Evolutionary conservation across 352 stramenopile species (phyloP).

Genomic region (Plasmopara muralis): DNA sequence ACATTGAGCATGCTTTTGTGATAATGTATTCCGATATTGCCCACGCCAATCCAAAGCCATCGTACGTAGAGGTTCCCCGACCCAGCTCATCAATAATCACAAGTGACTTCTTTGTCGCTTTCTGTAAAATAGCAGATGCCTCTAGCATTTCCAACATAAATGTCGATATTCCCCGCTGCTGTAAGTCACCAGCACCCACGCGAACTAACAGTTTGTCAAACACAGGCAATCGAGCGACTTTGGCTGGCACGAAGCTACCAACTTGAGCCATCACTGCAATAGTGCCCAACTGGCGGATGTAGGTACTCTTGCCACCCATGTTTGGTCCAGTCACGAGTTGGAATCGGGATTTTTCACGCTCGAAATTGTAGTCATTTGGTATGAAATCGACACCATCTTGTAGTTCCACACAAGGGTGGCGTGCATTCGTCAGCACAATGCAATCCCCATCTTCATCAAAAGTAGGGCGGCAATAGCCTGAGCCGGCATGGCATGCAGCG

Average conservation of each 20-base stretch:
- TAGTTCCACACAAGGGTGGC: slow-evolving; percentile 98
- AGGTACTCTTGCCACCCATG: slow-evolving; percentile 98
- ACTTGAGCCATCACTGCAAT: slow-evolving; percentile 96
- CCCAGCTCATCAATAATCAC: slow-evolving; percentile 99
- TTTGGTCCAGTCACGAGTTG: slow-evolving; percentile 98
- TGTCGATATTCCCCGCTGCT: slow-evolving; percentile 97
- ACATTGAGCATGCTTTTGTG: slow-evolving; percentile 82
- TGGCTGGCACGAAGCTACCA: slow-evolving; percentile 94
- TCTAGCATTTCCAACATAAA: slow-evolving; percentile 99
- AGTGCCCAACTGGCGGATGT: slow-evolving; percentile 95
- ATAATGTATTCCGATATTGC: slow-evolving; percentile 97
- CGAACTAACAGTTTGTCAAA: slow-evolving; percentile 95
- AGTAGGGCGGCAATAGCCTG: slow-evolving; percentile 58
- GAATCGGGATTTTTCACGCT: slow-evolving; percentile 81
- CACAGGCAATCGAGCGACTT: slow-evolving; percentile 87
- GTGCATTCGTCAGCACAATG: slow-evolving; percentile 73
- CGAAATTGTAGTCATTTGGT: slow-evolving; percentile 94
- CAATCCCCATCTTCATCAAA: slow-evolving; percentile 52
- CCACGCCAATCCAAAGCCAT: slow-evolving; percentile 96
- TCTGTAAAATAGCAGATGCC: slow-evolving; percentile 93
- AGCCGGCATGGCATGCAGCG: slow-evolving; percentile 89
- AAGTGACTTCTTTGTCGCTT: slow-evolving; percentile 89
- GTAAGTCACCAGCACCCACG: slow-evolving; percentile 95
- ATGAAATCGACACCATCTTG: slow-evolving; percentile 96
- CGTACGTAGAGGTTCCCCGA: slow-evolving; percentile 96